These are phyloP conservation scores for Cichorium intybus DNA, from an alignment of 140 eudicot species.

Conservation along the genomic window DNA sequence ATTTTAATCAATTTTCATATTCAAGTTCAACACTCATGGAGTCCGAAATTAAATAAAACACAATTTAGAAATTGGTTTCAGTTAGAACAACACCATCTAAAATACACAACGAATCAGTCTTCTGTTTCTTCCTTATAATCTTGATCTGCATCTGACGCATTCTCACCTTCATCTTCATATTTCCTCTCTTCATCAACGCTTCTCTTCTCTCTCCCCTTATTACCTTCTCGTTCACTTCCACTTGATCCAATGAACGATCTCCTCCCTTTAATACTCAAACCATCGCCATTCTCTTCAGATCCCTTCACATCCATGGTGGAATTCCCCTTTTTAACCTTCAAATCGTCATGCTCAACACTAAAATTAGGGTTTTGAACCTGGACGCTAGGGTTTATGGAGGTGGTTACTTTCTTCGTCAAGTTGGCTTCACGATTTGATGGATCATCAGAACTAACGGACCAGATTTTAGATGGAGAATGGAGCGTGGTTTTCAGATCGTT, in stretches of 20 bases:
- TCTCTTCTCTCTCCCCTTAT: slow-evolving; percentile 13
- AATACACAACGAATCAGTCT: slow-evolving; percentile 2
- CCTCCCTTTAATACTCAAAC: slow-evolving; percentile 21
- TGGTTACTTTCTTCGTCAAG: slow-evolving; percentile 11
- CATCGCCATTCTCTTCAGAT: slow-evolving; percentile 7
- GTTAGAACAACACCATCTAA: background rate
- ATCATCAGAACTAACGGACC: slow-evolving; percentile 40
- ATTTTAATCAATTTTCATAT: slow-evolving; percentile 20
- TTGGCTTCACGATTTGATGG: slow-evolving; percentile 28
- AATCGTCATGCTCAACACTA: slow-evolving; percentile 5
- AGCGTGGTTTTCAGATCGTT: slow-evolving; percentile 33
- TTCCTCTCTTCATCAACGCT: background rate
- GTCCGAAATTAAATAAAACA: slow-evolving; percentile 4
- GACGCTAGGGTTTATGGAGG: background rate
- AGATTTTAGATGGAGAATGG: slow-evolving; percentile 22
- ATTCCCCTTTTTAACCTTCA: slow-evolving; percentile 1
- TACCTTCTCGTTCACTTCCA: slow-evolving; percentile 21
- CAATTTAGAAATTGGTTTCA: background rate
- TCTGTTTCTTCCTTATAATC: slow-evolving; percentile 29
- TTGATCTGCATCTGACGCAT: slow-evolving; percentile 23
- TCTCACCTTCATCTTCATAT: slow-evolving; percentile 16
- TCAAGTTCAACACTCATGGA: slow-evolving; percentile 16
- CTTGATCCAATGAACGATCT: slow-evolving; percentile 9
- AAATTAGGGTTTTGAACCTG: slow-evolving; percentile 23
- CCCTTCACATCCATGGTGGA: background rate